phyloP scores from a whole-genome alignment of 306 rosid species.

The Benincasa hispida region DNA sequence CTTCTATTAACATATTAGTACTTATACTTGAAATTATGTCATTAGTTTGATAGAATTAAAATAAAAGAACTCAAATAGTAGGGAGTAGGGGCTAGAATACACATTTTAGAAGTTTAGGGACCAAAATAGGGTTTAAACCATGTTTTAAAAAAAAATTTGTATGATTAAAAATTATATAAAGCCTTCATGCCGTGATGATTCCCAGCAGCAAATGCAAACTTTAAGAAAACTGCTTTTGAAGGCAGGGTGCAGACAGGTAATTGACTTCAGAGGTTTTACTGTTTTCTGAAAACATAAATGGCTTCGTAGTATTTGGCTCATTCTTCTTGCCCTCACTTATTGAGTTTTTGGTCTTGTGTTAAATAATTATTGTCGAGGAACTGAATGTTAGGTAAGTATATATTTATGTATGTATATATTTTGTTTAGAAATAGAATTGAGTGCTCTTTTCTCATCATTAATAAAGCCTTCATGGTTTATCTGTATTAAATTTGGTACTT shows the following conservation, averaged over 20 bases:
- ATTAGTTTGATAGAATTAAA: no score
- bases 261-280: not conserved
- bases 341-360: not conserved
- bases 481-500: constrained; percentile 6
- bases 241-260: not conserved
- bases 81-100: not conserved
- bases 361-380: not conserved
- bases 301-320: not conserved
- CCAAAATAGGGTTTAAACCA: no score
- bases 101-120: no score
- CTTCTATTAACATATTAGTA: no score
- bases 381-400: not conserved
- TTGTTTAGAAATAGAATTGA: not conserved
- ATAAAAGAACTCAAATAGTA: not conserved
- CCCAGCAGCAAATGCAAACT: not conserved
- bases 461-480: not conserved
- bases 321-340: not conserved
- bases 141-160: not conserved
- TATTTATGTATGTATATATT: not conserved
- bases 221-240: not conserved
- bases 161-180: not conserved
- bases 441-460: not conserved
- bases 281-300: not conserved
- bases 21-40: no score
- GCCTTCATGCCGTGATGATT: no score